Evolutionary conservation across 306 rosid species (phyloP).

Genomic region (Sphenostylis stenocarpa): DNA sequence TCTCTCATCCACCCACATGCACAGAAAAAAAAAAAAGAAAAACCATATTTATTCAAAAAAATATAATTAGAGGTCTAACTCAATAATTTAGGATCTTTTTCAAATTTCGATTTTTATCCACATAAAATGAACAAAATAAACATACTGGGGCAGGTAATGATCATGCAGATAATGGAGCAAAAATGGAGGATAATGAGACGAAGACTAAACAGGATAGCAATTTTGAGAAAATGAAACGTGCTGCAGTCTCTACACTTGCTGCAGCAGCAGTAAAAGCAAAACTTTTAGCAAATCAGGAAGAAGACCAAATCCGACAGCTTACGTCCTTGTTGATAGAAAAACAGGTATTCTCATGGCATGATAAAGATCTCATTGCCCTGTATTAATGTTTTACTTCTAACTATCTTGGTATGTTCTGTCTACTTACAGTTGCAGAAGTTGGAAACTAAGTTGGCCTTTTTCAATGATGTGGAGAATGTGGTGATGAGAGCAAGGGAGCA

Average conservation of each 20-base stretch:
- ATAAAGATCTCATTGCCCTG: conserved; percentile 5
- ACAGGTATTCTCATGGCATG: conserved; percentile 58
- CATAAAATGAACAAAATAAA: conserved; percentile 1
- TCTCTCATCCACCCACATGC: background rate
- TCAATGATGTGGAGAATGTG: conserved; percentile 71
- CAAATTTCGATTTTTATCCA: background rate
- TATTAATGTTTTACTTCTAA: conserved; percentile 19
- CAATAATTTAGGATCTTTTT: background rate
- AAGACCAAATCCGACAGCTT: conserved; percentile 78
- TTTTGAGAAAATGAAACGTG: conserved; percentile 64
- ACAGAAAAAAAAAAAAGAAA: background rate
- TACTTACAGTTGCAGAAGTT: conserved; percentile 73
- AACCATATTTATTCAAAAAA: conserved; percentile 15
- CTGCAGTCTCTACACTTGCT: conserved; percentile 79
- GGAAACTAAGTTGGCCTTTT: conserved; percentile 75
- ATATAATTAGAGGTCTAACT: background rate
- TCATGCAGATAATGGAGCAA: conserved; percentile 44
- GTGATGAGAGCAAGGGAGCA: conserved; percentile 78
- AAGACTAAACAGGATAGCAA: conserved; percentile 43
- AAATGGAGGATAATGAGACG: conserved; percentile 32
- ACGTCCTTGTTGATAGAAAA: conserved; percentile 72
- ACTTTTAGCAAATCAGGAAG: conserved; percentile 84
- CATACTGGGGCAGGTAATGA: conserved; percentile 51
- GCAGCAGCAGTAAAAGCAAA: conserved; percentile 92
- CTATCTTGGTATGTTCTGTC: conserved; percentile 27